These are phyloP conservation scores for Phytophthora pluvialis DNA, from an alignment of 352 stramenopile genomes.

Conservation along the genomic window DNA sequence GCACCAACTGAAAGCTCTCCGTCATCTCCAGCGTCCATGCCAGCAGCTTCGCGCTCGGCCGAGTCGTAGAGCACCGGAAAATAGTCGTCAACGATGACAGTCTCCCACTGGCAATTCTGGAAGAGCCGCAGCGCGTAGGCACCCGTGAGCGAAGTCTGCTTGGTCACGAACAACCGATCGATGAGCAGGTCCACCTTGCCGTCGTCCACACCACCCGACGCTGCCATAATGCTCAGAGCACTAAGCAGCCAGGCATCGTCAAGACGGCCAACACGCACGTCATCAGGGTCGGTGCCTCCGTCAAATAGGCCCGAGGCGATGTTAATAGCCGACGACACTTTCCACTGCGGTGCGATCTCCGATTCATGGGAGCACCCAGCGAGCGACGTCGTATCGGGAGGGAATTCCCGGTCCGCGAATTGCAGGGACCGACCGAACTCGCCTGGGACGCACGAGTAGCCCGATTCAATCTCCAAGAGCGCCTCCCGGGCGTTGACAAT, in stretches of 20 bases:
- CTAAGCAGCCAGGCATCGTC: conserved; percentile 92
- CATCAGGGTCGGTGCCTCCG: conserved; percentile 91
- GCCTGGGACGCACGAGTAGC: conserved; percentile 76
- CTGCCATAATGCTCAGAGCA: conserved; percentile 91
- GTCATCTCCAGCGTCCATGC: conserved; percentile 14
- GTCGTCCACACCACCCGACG: conserved; percentile 88
- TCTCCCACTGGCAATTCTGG: conserved; percentile 94
- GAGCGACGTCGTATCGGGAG: conserved; percentile 77
- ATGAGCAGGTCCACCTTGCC: conserved; percentile 90
- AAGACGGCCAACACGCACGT: conserved; percentile 84
- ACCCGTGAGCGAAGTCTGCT: conserved; percentile 90
- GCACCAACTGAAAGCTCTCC: conserved; percentile 47
- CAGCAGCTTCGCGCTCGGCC: conserved; percentile 22
- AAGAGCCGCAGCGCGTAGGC: conserved; percentile 92
- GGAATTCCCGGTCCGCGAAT: conserved; percentile 92
- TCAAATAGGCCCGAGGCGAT: conserved; percentile 90
- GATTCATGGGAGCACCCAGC: conserved; percentile 60
- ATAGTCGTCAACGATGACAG: conserved; percentile 92
- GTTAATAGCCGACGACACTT: conserved; percentile 89
- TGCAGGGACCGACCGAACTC: conserved; percentile 84
- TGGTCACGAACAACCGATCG: conserved; percentile 90
- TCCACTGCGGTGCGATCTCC: conserved; percentile 72
- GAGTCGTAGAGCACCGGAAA: conserved; percentile 85
- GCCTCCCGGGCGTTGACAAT: conserved; percentile 84
- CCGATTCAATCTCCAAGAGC: conserved; percentile 87